These are phyloP conservation scores for Phylloporus scabripes DNA, from an alignment of 768 basidiomycete genomes.

Conservation along the genomic window DNA sequence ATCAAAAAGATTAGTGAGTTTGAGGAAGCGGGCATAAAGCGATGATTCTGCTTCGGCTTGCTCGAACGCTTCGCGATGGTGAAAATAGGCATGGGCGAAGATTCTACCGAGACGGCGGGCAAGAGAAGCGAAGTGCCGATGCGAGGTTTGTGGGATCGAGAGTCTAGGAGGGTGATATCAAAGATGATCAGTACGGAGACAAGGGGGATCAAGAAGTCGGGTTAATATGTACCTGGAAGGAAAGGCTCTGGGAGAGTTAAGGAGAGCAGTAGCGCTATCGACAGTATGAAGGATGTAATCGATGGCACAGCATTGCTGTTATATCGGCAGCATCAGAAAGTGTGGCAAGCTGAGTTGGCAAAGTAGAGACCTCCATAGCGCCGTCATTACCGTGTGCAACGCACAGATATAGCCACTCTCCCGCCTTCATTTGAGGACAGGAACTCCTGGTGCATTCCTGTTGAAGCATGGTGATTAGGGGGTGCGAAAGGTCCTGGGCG, in stretches of 20 bases:
- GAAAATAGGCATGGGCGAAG: constrained; percentile 95
- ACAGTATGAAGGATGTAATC: constrained; percentile 93
- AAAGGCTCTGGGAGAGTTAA: constrained; percentile 89
- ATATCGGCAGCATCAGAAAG: constrained; percentile 14
- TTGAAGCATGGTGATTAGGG: constrained; percentile 78
- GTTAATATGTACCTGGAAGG: constrained; percentile 66
- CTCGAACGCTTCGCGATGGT: constrained; percentile 87
- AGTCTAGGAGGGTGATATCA: constrained; percentile 42
- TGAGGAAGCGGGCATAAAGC: constrained; percentile 85
- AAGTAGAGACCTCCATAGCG: constrained; percentile 65
- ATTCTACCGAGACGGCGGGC: constrained; percentile 90
- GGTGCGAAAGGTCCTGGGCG: constrained; percentile 82
- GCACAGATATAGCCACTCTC: constrained; percentile 95
- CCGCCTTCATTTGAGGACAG: constrained; percentile 99
- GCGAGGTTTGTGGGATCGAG: constrained; percentile 72
- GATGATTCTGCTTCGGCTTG: constrained; percentile 89
- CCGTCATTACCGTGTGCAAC: constrained; percentile 90
- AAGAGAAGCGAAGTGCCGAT: constrained; percentile 85
- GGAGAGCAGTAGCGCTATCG: constrained; percentile 86
- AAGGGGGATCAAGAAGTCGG: constrained; percentile 14
- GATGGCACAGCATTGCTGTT: constrained; percentile 91
- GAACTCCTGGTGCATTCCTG: constrained; percentile 79
- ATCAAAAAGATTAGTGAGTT: constrained; percentile 72
- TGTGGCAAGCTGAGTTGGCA: neutral
- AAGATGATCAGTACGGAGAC: constrained; percentile 16